Percentiles rank a stretch among this genome's conserved stretches.
Evolutionary conservation across 257 asterid species (phyloP).

Genomic region (Solanum tarijense): DNA sequence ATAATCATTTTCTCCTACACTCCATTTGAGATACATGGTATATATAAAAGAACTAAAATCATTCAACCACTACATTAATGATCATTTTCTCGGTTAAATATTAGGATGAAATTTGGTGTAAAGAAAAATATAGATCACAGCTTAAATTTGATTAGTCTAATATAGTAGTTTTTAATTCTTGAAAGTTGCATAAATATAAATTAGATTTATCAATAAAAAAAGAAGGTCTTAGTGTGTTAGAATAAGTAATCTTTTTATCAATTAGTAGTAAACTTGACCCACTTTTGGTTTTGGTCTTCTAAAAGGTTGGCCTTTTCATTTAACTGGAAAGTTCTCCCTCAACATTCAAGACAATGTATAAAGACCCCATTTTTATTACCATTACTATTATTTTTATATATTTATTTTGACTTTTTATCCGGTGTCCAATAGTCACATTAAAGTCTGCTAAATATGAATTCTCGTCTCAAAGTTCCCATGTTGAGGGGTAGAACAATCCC

Average conservation of each 20-base stretch:
- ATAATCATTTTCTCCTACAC: no score
- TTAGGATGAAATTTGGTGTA: background rate
- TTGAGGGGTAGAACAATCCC: no score
- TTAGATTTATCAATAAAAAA: background rate
- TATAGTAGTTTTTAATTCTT: background rate
- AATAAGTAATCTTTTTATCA: background rate
- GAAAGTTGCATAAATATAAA: background rate
- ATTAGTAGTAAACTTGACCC: background rate
- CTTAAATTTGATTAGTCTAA: background rate
- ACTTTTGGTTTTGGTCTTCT: background rate
- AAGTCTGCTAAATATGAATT: no score
- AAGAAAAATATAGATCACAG: background rate
- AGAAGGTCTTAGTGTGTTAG: background rate
- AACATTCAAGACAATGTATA: background rate
- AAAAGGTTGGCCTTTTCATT: background rate
- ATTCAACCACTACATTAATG: background rate
- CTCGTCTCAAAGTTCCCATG: no score
- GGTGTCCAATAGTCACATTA: no score
- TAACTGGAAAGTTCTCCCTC: background rate
- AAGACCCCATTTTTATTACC: background rate
- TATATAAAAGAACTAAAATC: no score
- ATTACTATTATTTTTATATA: no score
- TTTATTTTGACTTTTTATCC: no score
- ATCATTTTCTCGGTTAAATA: background rate
- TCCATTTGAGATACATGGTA: no score